Conservation (phyloP, 345 rosid species). For the Noccaea caerulescens region DNA sequence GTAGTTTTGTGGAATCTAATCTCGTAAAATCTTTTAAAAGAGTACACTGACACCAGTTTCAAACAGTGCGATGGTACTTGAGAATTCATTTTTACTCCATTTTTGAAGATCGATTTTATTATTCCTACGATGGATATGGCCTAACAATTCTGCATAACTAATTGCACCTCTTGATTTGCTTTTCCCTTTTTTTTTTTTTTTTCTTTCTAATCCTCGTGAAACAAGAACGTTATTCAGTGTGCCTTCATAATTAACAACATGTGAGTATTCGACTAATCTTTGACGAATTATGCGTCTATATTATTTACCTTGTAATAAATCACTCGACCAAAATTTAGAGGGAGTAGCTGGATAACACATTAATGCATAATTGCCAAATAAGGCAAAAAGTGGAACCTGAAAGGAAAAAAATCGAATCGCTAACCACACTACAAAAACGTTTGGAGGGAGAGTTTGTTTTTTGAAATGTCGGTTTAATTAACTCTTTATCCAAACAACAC, state of each 20-base stretch:
- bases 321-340: background rate
- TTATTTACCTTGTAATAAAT: background rate
- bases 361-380: conserved; percentile 5
- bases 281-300: background rate
- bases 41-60: no score
- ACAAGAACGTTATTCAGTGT: background rate
- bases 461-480: background rate
- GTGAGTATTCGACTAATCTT: background rate
- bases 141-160: background rate
- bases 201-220: background rate
- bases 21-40: no score
- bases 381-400: background rate
- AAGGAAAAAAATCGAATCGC: background rate
- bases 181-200: background rate
- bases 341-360: background rate
- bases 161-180: background rate
- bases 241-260: background rate
- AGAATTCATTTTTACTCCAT: background rate
- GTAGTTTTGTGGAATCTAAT: no score
- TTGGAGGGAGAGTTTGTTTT: background rate
- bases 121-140: background rate
- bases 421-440: background rate
- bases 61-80: background rate
- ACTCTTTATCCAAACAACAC: conserved; percentile 10
- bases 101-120: background rate